phyloP scores from a whole-genome alignment of 345 rosid species.

The Eucalyptus sp. region DNA sequence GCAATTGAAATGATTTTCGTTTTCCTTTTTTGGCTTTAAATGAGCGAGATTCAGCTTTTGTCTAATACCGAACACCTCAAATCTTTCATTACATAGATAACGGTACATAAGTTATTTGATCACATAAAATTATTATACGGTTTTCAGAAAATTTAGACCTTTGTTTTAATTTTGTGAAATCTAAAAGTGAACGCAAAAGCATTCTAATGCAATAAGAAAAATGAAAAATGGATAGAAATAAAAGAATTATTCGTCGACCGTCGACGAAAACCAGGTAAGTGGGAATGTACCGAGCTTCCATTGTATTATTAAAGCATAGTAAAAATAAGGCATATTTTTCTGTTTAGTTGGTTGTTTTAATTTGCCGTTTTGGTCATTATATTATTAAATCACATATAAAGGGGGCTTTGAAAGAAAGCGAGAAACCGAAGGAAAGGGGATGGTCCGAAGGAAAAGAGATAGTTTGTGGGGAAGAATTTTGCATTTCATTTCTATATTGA shows the following conservation, averaged over 20 bases:
- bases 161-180: background rate
- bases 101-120: background rate
- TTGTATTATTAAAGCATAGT: background rate
- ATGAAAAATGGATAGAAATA: background rate
- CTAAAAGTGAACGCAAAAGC: background rate
- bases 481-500: too few relatives aligned
- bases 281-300: background rate
- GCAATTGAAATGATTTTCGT: background rate
- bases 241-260: background rate
- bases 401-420: background rate
- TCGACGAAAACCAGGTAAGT: background rate
- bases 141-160: background rate
- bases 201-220: background rate
- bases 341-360: background rate
- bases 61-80: background rate
- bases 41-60: background rate
- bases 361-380: background rate
- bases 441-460: too few relatives aligned
- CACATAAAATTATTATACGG: background rate
- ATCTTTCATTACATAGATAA: background rate
- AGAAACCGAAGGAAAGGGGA: too few relatives aligned
- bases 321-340: background rate
- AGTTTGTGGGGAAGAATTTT: too few relatives aligned
- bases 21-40: background rate
- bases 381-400: background rate